A percentile compares a stretch with the other conserved stretches of the same genome.
These are phyloP conservation scores for Punctularia strigosozonata DNA, from an alignment of 768 basidiomycete species.

Conservation along the genomic window DNA sequence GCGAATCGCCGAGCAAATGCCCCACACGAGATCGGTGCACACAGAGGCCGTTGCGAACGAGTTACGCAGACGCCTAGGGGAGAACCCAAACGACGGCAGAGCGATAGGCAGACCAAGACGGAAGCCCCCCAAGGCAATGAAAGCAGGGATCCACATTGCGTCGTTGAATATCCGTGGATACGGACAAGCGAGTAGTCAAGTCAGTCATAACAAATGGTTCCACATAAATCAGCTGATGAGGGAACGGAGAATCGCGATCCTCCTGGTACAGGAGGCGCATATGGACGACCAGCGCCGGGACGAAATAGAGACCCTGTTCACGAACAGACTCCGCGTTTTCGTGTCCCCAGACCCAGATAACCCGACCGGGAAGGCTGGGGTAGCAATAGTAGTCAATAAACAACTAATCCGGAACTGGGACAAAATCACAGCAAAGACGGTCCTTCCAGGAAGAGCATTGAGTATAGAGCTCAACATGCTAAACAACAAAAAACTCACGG, in stretches of 20 bases:
- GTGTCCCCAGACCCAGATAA: neutral
- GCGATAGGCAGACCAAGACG: too few species aligned
- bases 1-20: too few species aligned
- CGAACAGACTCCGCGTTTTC: neutral
- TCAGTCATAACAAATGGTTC: neutral
- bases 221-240: neutral
- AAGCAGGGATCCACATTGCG: neutral
- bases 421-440: neutral
- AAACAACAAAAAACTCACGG: neutral
- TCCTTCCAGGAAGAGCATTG: conserved; percentile 20
- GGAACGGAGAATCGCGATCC: neutral
- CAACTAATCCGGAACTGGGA: conserved; percentile 6
- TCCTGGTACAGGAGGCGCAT: neutral
- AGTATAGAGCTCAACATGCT: conserved; percentile 11
- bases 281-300: neutral
- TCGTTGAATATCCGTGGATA: neutral
- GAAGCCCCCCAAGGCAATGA: too few species aligned
- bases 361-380: neutral
- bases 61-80: too few species aligned
- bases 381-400: conserved; percentile 11
- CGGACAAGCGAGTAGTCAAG: neutral
- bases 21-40: too few species aligned
- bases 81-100: too few species aligned
- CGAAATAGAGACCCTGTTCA: neutral
- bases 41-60: too few species aligned